These are phyloP conservation scores for Kappamyces sp. DNA, from an alignment of 192 early-diverging fungal genomes.

Conservation along the genomic window DNA sequence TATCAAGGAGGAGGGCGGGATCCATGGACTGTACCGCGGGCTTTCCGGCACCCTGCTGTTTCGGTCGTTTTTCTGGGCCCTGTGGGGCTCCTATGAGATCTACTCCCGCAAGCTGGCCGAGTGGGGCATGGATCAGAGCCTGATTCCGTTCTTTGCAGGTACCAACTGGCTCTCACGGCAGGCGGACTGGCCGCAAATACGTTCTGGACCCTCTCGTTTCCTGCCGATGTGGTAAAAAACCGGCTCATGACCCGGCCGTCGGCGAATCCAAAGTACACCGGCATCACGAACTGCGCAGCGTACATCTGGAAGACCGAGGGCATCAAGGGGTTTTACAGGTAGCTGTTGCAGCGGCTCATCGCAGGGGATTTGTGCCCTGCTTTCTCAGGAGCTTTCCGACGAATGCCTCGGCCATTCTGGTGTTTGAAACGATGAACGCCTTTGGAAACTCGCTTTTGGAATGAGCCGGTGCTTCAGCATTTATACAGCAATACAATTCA, in stretches of 20 bases:
- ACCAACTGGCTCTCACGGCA: constrained; percentile 50
- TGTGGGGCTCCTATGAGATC: constrained; percentile 68
- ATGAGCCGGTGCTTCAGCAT: constrained; percentile 1
- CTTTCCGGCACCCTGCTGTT: constrained; percentile 76
- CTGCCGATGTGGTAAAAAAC: constrained; percentile 86
- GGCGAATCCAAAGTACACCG: constrained; percentile 57
- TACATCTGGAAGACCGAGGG: constrained; percentile 63
- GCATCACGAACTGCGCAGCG: constrained; percentile 41
- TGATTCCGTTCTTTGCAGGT: constrained; percentile 41
- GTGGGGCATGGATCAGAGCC: constrained; percentile 23
- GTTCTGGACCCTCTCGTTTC: constrained; percentile 83
- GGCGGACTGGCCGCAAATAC: constrained; percentile 82
- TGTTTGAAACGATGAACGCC: constrained; percentile 62
- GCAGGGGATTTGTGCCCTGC: constrained; percentile 75
- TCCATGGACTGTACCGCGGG: constrained; percentile 77
- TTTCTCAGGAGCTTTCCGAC: constrained; percentile 92
- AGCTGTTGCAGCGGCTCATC: too few relatives aligned
- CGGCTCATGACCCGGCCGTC: constrained; percentile 88
- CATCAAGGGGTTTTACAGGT: constrained; percentile 69
- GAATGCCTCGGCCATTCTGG: constrained; percentile 88
- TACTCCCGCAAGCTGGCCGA: constrained; percentile 46
- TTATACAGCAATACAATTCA: constrained; percentile 5
- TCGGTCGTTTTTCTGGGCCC: constrained; percentile 77
- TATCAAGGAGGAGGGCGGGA: constrained; percentile 63
- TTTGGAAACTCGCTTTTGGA: not conserved